These are phyloP conservation scores for Spiromastix sp. DNA, from an alignment of 2,329 filamentous ascomycete species.

Conservation along the genomic window DNA sequence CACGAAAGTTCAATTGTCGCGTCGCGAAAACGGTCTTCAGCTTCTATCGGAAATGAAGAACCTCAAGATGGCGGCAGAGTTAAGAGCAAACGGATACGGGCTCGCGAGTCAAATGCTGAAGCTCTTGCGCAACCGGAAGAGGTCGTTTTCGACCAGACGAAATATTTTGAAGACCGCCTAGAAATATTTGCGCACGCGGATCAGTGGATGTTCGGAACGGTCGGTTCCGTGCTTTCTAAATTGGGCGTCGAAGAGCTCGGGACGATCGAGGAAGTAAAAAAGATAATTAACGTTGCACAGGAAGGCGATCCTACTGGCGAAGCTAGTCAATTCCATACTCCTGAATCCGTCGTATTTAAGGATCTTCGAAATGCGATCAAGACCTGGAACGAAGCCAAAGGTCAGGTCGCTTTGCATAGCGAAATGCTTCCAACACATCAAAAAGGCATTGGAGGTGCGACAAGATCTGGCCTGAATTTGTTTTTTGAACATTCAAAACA, in stretches of 20 bases:
- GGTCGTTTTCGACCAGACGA: slow-evolving; percentile 39
- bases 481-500: slow-evolving; percentile 48
- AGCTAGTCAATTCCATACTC: slow-evolving; percentile 2
- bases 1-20: no score
- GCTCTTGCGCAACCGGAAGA: slow-evolving; percentile 35
- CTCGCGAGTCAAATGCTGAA: slow-evolving; percentile 47
- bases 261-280: slow-evolving; percentile 29
- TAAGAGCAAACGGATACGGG: slow-evolving; percentile 51
- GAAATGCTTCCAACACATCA: slow-evolving; percentile 40
- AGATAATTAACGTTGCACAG: slow-evolving; percentile 14
- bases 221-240: slow-evolving; percentile 42
- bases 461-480: slow-evolving; percentile 40
- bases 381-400: slow-evolving; percentile 37
- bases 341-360: slow-evolving; percentile 21
- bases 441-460: slow-evolving; percentile 38
- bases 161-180: slow-evolving; percentile 46
- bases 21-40: slow-evolving; percentile 49
- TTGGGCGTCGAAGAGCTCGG: slow-evolving; percentile 39
- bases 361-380: slow-evolving; percentile 36
- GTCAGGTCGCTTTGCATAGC: slow-evolving; percentile 34
- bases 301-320: slow-evolving; percentile 13
- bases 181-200: slow-evolving; percentile 45
- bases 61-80: slow-evolving; percentile 44
- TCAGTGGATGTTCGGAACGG: slow-evolving; percentile 45
- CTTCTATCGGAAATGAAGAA: slow-evolving; percentile 49